Evolutionary conservation across 306 rosid genomes (phyloP).

Genomic region (Fragaria vesca): DNA sequence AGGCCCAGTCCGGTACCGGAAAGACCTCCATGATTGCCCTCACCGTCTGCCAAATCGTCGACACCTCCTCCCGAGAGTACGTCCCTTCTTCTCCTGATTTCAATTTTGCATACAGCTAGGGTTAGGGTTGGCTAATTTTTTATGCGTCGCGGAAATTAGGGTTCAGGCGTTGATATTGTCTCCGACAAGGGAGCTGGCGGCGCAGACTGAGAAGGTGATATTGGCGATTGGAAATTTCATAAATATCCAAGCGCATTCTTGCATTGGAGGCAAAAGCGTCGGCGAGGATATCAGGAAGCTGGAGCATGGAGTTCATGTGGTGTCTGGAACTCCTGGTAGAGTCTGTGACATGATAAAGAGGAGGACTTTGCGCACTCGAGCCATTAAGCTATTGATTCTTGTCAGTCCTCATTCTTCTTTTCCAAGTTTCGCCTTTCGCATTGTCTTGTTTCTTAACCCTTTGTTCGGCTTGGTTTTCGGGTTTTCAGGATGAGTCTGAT

Average conservation of each 20-base stretch:
- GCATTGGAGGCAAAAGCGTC: constrained; percentile 94
- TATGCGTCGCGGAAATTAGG: constrained; percentile 25
- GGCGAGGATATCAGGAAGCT: constrained; percentile 95
- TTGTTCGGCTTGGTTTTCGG: not conserved
- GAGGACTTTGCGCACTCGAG: constrained; percentile 90
- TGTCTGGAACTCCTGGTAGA: constrained; percentile 98
- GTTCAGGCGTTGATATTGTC: constrained; percentile 91
- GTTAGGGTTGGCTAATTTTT: not conserved
- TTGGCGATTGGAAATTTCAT: constrained; percentile 88
- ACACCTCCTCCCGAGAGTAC: constrained; percentile 74
- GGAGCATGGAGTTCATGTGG: constrained; percentile 95
- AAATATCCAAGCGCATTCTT: constrained; percentile 86
- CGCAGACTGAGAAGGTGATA: constrained; percentile 92
- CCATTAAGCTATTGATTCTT: constrained; percentile 77
- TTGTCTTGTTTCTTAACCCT: not conserved
- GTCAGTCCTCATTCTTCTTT: constrained; percentile 32
- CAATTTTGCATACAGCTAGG: not conserved
- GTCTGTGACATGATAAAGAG: constrained; percentile 99
- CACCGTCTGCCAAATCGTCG: constrained; percentile 87
- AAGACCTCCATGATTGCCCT: constrained; percentile 97
- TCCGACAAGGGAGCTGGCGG: constrained; percentile 93
- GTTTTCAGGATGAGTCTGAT: constrained; percentile 88
- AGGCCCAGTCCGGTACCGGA: constrained; percentile 99
- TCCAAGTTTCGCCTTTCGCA: not conserved
- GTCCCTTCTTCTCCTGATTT: constrained; percentile 6